Base-by-base conservation (phyloP, 176 grass and related monocot species). In the Oryza longistaminata region DNA sequence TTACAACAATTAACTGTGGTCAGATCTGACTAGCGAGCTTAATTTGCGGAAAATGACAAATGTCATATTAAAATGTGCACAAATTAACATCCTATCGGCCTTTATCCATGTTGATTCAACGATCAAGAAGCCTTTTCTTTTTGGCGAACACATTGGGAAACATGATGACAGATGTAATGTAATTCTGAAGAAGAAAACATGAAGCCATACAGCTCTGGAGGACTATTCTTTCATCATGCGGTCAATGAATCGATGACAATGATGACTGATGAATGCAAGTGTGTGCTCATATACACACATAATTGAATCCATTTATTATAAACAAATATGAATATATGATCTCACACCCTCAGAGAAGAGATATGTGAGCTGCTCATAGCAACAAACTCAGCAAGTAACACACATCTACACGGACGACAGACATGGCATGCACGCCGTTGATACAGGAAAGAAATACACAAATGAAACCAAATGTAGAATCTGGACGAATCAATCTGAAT, bases 221-320 rank as follows among this genome's bases (percentile, higher is more conserved):
- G 50, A 31, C 24, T 33, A 40, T 40, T 40, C 39, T 40, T 40
- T 40, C 39, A 40, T 40, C 39, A 40, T 40, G 42, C 27, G 13
- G 35, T 60, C n/a, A 40, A 7, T 25, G 9, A 72, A 70, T 44
- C 4, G 15, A 58, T 40, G 37, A 40, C 39, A 26, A 11, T 62
- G 9, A 26, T n/a, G 69, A 61, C 34, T 58, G 53, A 31, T 61
- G 11, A 75, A n/a, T 67, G 12, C 4, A 75, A 52, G 48, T 26
- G 17, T 4, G 3, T 35, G 11, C 50, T n/a, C 73, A 49, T 64
- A 74, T 72, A 72, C 1, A 72, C 11, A 61, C 39, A 42, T 5
- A 11, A 73, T 74, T 19, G 17, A 14, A 64, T 83, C 81, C 37
- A 35, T 74, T 82, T 74, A 74, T 74, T 83, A 46, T 7, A 66